phyloP scores from a whole-genome alignment of 495 filamentous ascomycete species.

The Penicillium egyptiacum region DNA sequence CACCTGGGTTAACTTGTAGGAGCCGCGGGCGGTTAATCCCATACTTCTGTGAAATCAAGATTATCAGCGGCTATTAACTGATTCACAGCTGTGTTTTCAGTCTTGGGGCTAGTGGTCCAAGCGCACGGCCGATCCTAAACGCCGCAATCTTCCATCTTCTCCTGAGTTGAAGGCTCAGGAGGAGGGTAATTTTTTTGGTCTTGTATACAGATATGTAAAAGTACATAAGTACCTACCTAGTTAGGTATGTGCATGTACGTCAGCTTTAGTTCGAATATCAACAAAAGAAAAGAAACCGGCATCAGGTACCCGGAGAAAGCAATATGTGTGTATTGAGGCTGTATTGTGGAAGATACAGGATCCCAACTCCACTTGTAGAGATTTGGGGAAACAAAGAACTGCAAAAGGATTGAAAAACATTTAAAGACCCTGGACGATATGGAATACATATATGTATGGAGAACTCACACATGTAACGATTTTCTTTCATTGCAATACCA shows the following conservation, averaged over 20 bases:
- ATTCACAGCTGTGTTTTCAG: constrained; percentile 2
- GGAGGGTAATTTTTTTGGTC: neutral
- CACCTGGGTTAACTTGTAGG: neutral
- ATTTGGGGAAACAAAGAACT: constrained; percentile 3
- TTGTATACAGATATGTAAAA: neutral
- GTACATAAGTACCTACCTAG: no score
- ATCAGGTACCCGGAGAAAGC: constrained; percentile 3
- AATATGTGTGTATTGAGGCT: constrained; percentile 2
- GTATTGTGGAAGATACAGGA: constrained; percentile 6
- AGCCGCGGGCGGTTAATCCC: constrained; percentile 7
- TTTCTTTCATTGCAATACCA: neutral
- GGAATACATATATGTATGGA: neutral
- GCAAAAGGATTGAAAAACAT: neutral
- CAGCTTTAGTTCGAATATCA: constrained; percentile 5
- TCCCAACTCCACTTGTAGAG: neutral
- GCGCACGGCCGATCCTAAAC: constrained; percentile 9
- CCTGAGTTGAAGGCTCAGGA: neutral
- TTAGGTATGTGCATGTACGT: neutral
- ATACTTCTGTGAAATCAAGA: neutral
- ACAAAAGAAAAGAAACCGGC: neutral
- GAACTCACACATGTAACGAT: neutral
- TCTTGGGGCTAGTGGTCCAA: constrained; percentile 12
- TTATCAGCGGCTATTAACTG: neutral
- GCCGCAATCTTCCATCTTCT: constrained; percentile 9
- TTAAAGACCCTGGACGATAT: neutral